Base-by-base conservation (phyloP, 1,284 basidiomycete species). In the Coniferiporia sulphurascens region DNA sequence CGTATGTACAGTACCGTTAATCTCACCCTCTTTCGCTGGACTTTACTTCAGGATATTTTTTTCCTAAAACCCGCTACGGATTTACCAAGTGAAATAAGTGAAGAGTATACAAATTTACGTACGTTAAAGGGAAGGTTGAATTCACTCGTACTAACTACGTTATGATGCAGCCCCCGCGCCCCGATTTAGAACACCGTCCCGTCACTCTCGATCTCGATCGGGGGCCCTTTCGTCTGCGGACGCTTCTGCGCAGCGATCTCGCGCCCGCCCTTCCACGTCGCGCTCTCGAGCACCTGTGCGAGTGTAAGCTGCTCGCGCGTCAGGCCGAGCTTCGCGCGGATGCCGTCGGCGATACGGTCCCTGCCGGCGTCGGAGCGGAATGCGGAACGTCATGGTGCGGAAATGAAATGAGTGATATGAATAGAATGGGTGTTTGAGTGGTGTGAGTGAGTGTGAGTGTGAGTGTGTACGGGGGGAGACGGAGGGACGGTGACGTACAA, bases 251-350 rank as follows among this genome's bases (percentile, higher is more conserved):
- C 89, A 0, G 95, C 95, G 50, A 98, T 92, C 73, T 96, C 92
- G 5, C 94, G 79, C 0, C 91, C 95, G 2, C 93, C 94, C 70
- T 95, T 96, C 96, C 95, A 98, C 0, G 95, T 98, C 1, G 93
- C 94, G 54, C 87, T 87, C 73, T 98, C 95, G 34, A 98, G 77
- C 0, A 98, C 87, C 72, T 98, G 96, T 0, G 92, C 87, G 10
- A 97, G 81, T 0, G 83, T 82, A 34, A 87, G 77, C 57, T 85
- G 74, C 1, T 75, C 76, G 3, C 68, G 69, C 2, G 72, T 75
- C 35, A 87, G 68, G 1, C 74, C 72, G 51, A 90, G 78, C 64
- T 84, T 80, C 56, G 69, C 66, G 49, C 91, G 85, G 63, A 96
- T 86, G 34, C 80, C 79, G 36, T 83, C 76, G 1, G 90, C 89